Conservation (phyloP, 2,329 filamentous ascomycete genomes). For the Aureobasidium subglaciale region DNA sequence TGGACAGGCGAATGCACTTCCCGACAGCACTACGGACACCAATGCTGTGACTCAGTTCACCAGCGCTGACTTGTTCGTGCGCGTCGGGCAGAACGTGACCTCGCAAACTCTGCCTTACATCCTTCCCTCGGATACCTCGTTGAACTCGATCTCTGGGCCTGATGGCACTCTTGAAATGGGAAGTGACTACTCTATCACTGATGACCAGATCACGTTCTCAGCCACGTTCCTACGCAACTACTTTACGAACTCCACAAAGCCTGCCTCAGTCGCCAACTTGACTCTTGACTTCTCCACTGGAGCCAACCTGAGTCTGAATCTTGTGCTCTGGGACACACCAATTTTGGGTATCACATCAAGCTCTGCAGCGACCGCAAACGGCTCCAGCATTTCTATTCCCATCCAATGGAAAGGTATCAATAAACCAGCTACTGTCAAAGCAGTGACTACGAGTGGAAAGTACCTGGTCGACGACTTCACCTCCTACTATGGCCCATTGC, state of each 20-base stretch:
- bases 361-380: conserved; percentile 29
- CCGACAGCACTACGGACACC: conserved; percentile 46
- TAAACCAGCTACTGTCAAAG: conserved; percentile 47
- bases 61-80: conserved; percentile 51
- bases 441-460: conserved; percentile 41
- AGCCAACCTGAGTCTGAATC: conserved; percentile 39
- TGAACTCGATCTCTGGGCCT: not conserved
- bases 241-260: conserved; percentile 34
- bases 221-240: conserved; percentile 41
- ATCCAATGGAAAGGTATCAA: conserved; percentile 46
- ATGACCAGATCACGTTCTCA: conserved; percentile 42
- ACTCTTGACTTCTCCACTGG: conserved; percentile 49
- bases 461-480: conserved; percentile 54
- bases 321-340: conserved; percentile 49
- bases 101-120: conserved; percentile 43
- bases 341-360: conserved; percentile 26
- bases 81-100: conserved; percentile 37
- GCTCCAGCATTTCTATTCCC: conserved; percentile 42
- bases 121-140: conserved; percentile 24
- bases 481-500: conserved; percentile 44
- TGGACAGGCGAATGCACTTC: conserved; percentile 43
- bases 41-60: conserved; percentile 40
- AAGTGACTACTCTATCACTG: conserved; percentile 44
- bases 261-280: conserved; percentile 45
- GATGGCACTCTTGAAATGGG: conserved; percentile 48